phyloP scores from a whole-genome alignment of 257 asterid genomes.

The Parsonsia alboflavescens region DNA sequence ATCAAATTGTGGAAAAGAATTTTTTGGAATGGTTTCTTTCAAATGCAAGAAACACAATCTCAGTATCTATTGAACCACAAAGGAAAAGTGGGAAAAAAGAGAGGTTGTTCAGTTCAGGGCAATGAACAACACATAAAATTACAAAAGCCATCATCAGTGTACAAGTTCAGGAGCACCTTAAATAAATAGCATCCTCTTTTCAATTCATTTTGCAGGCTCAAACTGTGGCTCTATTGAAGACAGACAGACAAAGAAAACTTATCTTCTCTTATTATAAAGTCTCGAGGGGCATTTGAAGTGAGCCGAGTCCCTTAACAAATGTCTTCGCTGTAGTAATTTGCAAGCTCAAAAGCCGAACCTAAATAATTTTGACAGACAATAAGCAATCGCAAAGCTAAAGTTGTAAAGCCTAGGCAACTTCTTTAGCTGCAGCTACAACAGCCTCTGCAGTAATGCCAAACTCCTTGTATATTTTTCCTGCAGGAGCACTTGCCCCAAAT shows the following conservation, averaged over 20 bases:
- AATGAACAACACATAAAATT: slow-evolving; percentile 25
- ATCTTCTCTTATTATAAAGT: slow-evolving; percentile 35
- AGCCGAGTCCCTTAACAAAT: slow-evolving; percentile 18
- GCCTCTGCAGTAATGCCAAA: slow-evolving; percentile 63
- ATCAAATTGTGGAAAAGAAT: background rate
- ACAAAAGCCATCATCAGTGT: slow-evolving; percentile 34
- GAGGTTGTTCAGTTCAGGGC: slow-evolving; percentile 11
- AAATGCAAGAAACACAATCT: background rate
- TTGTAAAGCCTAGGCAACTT: slow-evolving; percentile 32
- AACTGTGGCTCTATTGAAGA: slow-evolving; percentile 24
- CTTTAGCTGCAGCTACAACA: slow-evolving; percentile 74
- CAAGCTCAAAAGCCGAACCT: slow-evolving; percentile 9
- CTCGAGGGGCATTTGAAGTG: slow-evolving; percentile 23
- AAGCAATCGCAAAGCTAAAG: slow-evolving; percentile 23
- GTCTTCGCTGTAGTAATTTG: slow-evolving; percentile 11
- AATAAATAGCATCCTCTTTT: slow-evolving; percentile 26
- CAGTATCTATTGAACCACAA: slow-evolving; percentile 4
- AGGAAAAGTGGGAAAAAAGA: background rate
- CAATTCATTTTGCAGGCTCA: slow-evolving; percentile 25
- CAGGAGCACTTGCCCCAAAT: slow-evolving; percentile 77
- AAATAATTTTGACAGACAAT: slow-evolving; percentile 18
- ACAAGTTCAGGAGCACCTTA: slow-evolving; percentile 38
- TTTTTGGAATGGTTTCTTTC: background rate
- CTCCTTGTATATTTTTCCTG: slow-evolving; percentile 53
- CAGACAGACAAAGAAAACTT: slow-evolving; percentile 17